Evolutionary conservation across 208 protist species (phyloP), one percentile per base, ranked within the genome.

Genomic region (Naegleria fowleri): DNA sequence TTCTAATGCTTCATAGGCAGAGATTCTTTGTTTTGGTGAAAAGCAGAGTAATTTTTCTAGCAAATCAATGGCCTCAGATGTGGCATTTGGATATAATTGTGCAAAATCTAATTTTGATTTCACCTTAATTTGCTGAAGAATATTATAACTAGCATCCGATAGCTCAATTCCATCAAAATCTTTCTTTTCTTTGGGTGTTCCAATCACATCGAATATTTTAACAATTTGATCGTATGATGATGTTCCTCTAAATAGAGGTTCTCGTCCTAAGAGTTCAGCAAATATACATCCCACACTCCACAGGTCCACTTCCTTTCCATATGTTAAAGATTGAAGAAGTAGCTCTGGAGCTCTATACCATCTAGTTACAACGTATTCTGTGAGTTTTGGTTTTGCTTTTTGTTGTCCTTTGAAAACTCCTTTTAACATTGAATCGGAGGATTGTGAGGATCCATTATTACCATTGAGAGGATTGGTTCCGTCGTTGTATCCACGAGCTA

Each of bases 281-380:
- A 98, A 84, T 67, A 97, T 97, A 88, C 96, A 97, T 15, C 96
- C 96, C 5, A 97, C 87, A 9, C 93, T 95, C 96, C 96, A 97
- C 88, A 98, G 95, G 83, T 98, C 96, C 11, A 91, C 88, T 36
- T 86, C 16, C 41, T 86, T 86, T 16, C 58, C 55, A 86, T 92
- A 94, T 11, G 92, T 90, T 22, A 76, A 41, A 13, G 67, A 55
- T 5, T 59, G 1, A 39, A 88, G 76, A 52, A 93, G 91, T 39
- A 92, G 43, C 58, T 86, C 87, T 22, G 89, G 91, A 36, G 55
- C 38, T 52, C 89, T 85, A 79, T 91, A 93, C 76, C 85, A 95
- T 25, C 83, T 40, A 13, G 83, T 86, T 5, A 86, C 83, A 36
- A 79, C 67, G 9, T 79, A 79, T 79, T 79, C 67, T 36, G 67